These are phyloP conservation scores for Leucogyrophana mollusca DNA, from an alignment of 768 basidiomycete genomes.

Conservation along the genomic window DNA sequence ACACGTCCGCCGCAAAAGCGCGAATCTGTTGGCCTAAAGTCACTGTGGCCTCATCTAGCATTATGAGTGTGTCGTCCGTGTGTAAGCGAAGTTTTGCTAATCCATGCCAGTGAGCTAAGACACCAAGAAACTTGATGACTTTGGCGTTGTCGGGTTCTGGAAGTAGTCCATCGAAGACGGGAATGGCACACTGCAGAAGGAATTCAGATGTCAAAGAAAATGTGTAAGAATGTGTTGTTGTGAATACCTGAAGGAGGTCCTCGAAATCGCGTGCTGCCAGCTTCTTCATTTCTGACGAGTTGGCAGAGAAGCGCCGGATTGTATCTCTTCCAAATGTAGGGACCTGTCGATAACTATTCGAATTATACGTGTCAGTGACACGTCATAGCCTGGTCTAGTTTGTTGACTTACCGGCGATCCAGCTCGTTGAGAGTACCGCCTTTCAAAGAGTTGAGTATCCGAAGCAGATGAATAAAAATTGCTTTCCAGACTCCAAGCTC, in stretches of 20 bases:
- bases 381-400: not conserved
- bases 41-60: not conserved
- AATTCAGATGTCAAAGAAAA: not conserved
- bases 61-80: conserved; percentile 4
- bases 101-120: conserved; percentile 16
- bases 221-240: not conserved
- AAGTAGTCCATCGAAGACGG: conserved; percentile 22
- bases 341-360: conserved; percentile 26
- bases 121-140: conserved; percentile 14
- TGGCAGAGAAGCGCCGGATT: conserved; percentile 25
- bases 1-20: conserved; percentile 19
- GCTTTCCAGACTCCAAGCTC: conserved; percentile 38
- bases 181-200: conserved; percentile 17
- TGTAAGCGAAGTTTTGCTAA: conserved; percentile 20
- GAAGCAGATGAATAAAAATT: conserved; percentile 32
- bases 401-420: conserved; percentile 15
- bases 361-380: conserved; percentile 7
- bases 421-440: conserved; percentile 7
- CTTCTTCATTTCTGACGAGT: conserved; percentile 32
- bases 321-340: conserved; percentile 30
- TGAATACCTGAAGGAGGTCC: conserved; percentile 28
- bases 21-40: conserved; percentile 20
- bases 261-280: conserved; percentile 36
- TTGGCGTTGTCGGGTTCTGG: conserved; percentile 14
- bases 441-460: conserved; percentile 23